phyloP scores from a whole-genome alignment of 129 eudicot species.

The Escallonia herrerae region DNA sequence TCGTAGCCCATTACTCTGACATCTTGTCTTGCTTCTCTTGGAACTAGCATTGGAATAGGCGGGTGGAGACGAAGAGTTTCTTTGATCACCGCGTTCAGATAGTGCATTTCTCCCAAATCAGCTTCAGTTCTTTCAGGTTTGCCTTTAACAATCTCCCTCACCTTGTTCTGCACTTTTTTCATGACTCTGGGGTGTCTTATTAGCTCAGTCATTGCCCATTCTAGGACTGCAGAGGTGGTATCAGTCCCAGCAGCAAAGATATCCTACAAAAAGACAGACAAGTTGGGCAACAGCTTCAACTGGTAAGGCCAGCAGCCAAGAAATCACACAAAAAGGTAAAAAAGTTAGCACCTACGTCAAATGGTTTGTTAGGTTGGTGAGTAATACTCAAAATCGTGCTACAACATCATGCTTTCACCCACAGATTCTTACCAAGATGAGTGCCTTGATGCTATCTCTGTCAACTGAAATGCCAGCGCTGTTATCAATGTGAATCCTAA shows the following conservation, averaged over 20 bases:
- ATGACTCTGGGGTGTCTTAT: conserved; percentile 25
- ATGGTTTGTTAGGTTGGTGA: too few relatives aligned
- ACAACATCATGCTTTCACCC: too few relatives aligned
- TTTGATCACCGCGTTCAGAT: conserved; percentile 35
- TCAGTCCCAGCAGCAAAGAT: conserved; percentile 39
- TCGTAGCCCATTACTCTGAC: conserved; percentile 36
- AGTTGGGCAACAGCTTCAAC: too few relatives aligned
- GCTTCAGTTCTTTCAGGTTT: conserved; percentile 10
- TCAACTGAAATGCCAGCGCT: conserved; percentile 1
- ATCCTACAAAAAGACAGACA: conserved; percentile 13
- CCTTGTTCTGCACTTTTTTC: conserved; percentile 25
- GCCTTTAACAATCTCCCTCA: conserved; percentile 12
- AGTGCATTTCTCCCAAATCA: conserved; percentile 41
- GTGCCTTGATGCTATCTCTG: conserved; percentile 33
- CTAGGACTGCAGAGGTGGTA: conserved; percentile 31
- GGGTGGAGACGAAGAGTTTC: conserved; percentile 43
- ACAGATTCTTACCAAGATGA: conserved; percentile 23
- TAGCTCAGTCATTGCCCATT: conserved; percentile 43
- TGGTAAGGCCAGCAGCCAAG: too few relatives aligned
- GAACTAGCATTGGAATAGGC: conserved; percentile 31
- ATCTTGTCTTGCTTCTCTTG: conserved; percentile 22
- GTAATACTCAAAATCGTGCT: too few relatives aligned
- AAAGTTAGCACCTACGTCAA: too few relatives aligned
- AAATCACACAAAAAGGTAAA: too few relatives aligned
- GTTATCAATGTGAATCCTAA: conserved; percentile 26